A percentile compares a stretch with the other conserved stretches of the same genome.
These are phyloP conservation scores for Candida boidinii DNA, from an alignment of 805 yeast species.

Conservation along the genomic window DNA sequence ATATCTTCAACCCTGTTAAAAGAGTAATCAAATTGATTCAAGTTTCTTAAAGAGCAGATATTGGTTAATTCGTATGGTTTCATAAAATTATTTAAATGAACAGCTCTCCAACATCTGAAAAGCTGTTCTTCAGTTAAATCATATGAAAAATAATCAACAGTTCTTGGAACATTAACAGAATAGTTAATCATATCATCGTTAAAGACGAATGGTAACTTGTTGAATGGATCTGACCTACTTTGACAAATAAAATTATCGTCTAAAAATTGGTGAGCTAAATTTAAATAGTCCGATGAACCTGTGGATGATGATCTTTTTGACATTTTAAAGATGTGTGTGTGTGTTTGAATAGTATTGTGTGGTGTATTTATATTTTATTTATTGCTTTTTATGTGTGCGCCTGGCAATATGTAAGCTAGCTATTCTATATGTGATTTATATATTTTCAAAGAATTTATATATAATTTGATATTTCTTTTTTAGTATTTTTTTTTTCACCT, in stretches of 20 bases:
- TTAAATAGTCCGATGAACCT: too few relatives aligned
- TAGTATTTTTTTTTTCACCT: too few relatives aligned
- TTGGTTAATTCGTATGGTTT: constrained; percentile 24
- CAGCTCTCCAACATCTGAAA: constrained; percentile 33
- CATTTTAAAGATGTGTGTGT: too few relatives aligned
- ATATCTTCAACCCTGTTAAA: constrained; percentile 23
- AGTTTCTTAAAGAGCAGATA: constrained; percentile 14
- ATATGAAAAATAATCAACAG: constrained; percentile 33
- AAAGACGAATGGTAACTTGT: constrained; percentile 17
- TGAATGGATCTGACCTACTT: constrained; percentile 13
- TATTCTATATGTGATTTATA: too few relatives aligned
- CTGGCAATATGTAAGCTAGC: too few relatives aligned
- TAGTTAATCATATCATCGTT: constrained; percentile 3
- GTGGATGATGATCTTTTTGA: too few relatives aligned
- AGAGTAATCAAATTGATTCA: constrained; percentile 3
- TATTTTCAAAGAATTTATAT: too few relatives aligned
- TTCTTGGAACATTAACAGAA: constrained; percentile 13
- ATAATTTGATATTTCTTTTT: too few relatives aligned
- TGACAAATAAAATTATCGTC: constrained; percentile 20
- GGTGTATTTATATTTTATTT: too few relatives aligned
- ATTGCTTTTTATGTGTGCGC: too few relatives aligned
- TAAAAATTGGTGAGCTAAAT: constrained; percentile 20
- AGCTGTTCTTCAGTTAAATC: constrained; percentile 27
- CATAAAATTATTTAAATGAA: constrained; percentile 26
- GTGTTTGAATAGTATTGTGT: too few relatives aligned